phyloP scores from a whole-genome alignment of 192 early-diverging fungal genomes.

The Backusella parvicylindrica region DNA sequence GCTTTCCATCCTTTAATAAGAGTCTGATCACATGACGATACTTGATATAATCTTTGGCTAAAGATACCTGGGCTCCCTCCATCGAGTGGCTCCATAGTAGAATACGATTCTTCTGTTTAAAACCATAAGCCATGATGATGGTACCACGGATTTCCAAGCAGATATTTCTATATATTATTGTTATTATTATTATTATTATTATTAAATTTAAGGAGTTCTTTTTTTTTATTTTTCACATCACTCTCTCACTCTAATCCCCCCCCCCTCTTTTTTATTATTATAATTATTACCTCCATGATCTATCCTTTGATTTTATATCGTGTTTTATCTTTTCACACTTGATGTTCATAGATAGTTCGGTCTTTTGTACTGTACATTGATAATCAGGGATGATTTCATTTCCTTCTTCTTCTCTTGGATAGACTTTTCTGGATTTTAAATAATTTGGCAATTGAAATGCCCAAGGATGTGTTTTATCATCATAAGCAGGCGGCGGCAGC shows the following conservation, averaged over 20 bases:
- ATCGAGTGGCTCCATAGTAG: constrained; percentile 37
- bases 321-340: constrained; percentile 41
- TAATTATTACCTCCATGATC: constrained; percentile 43
- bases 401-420: constrained; percentile 41
- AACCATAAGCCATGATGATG: not conserved
- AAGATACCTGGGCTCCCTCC: constrained; percentile 35
- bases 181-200: not conserved
- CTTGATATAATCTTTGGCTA: constrained; percentile 42
- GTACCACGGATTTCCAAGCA: not conserved
- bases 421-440: constrained; percentile 1
- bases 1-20: constrained; percentile 29
- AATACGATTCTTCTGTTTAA: constrained; percentile 7
- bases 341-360: constrained; percentile 33
- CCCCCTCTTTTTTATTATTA: not conserved
- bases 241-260: no score
- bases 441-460: constrained; percentile 3
- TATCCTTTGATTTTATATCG: constrained; percentile 31
- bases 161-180: not conserved
- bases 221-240: not conserved
- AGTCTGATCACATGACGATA: constrained; percentile 44
- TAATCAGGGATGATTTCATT: constrained; percentile 43
- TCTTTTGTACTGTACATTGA: constrained; percentile 42
- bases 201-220: not conserved
- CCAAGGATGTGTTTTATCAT: constrained; percentile 22
- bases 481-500: constrained; percentile 17